phyloP scores from a whole-genome alignment of 2,329 filamentous ascomycete species.

The Akanthomyces lecanii region DNA sequence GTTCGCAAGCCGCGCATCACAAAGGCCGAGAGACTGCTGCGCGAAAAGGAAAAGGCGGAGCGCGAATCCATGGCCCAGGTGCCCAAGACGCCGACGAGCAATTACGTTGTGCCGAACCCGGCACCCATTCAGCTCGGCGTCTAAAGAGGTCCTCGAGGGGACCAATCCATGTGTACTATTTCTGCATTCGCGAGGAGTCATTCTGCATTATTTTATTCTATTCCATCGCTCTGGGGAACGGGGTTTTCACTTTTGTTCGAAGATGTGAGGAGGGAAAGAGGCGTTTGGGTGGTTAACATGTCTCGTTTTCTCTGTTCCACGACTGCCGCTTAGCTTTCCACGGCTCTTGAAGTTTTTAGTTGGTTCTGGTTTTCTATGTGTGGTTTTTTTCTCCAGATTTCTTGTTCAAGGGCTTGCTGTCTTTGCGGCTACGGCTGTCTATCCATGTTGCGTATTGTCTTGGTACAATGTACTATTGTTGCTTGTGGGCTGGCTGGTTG shows the following conservation, averaged over 20 bases:
- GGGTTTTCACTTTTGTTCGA: not conserved
- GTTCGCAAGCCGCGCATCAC: conserved; percentile 80
- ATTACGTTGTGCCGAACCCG: conserved; percentile 30
- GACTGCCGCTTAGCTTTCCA: not conserved
- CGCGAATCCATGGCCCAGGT: conserved; percentile 52
- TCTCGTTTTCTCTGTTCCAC: not conserved
- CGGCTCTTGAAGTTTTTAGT: not conserved
- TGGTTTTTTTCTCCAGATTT: conserved; percentile 15
- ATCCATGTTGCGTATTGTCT: not conserved
- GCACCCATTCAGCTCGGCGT: conserved; percentile 13
- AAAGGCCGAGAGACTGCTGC: conserved; percentile 58
- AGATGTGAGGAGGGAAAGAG: not conserved
- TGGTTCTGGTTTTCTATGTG: not conserved
- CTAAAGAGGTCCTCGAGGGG: not conserved
- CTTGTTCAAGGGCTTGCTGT: conserved; percentile 13
- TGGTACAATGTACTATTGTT: not conserved
- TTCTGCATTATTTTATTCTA: not conserved
- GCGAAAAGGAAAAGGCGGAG: conserved; percentile 54
- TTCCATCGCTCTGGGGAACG: not conserved
- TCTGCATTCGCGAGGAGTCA: conserved; percentile 14
- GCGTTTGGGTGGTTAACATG: conserved; percentile 5
- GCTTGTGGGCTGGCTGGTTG: not conserved
- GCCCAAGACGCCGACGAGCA: conserved; percentile 34
- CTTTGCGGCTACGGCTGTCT: conserved; percentile 8
- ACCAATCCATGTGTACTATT: conserved; percentile 5